Evolutionary conservation across 2,329 filamentous ascomycete species (phyloP).

Genomic region (Curvularia hawaiiensis): DNA sequence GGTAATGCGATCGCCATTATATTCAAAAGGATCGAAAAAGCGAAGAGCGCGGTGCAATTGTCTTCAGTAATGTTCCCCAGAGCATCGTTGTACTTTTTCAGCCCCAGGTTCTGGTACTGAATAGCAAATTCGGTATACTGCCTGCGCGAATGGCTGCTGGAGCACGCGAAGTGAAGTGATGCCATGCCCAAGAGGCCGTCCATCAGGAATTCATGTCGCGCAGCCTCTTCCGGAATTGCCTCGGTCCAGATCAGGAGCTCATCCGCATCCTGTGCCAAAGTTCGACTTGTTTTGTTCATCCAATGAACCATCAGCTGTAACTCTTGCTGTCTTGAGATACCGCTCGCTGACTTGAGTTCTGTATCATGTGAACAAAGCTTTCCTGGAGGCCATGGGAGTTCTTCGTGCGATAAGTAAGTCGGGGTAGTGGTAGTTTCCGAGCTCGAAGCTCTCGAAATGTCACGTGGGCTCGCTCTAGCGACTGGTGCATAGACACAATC

Average conservation of each 20-base stretch:
- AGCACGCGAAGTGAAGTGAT: constrained; percentile 14
- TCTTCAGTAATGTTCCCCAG: constrained; percentile 6
- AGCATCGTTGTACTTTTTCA: constrained; percentile 9
- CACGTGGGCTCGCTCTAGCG: neutral
- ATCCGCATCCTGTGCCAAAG: constrained; percentile 1
- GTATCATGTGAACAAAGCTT: neutral
- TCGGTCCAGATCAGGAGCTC: constrained; percentile 8
- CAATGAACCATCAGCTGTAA: constrained; percentile 3
- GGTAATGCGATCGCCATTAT: constrained; percentile 10
- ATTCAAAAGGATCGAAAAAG: constrained; percentile 9
- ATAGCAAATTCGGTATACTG: constrained; percentile 14
- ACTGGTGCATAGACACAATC: constrained; percentile 1
- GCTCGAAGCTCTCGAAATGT: constrained; percentile 1
- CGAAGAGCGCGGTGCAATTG: constrained; percentile 13
- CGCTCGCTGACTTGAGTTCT: neutral
- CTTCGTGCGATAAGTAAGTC: neutral
- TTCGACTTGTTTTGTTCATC: constrained; percentile 5
- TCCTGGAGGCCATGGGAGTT: neutral
- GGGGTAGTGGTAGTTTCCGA: neutral
- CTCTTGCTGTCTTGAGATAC: constrained; percentile 4
- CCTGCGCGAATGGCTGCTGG: constrained; percentile 6
- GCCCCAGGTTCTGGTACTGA: constrained; percentile 3
- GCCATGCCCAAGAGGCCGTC: constrained; percentile 16
- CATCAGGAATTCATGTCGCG: constrained; percentile 13
- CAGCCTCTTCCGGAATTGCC: constrained; percentile 14